Evolutionary conservation across 2,329 filamentous ascomycete genomes (phyloP), one percentile per base, ranked within the genome.

Genomic region (Trichoderma oligosporum): DNA sequence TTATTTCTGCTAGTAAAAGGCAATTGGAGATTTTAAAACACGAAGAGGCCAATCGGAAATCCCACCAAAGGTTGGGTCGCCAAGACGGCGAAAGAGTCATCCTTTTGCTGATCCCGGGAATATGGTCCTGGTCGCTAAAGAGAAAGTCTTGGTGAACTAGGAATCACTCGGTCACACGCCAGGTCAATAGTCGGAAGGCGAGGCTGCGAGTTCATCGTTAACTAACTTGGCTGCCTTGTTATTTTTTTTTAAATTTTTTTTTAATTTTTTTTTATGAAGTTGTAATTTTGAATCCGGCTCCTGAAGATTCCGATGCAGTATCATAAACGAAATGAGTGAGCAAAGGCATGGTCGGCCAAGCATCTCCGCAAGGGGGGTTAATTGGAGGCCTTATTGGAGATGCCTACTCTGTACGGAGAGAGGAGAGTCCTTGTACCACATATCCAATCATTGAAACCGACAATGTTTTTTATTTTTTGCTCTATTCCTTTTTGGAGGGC

Each of bases 341-440:
- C 48, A 31, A 33, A 18, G 20, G 31, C 16, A 38, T 11, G 7
- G 11, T n/a, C 51, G 51, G 52, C 41, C 41, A 46, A 29, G 14
- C 33, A 45, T 38, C n/a, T 46, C 52, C 52, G 4, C 52, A 55
- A 38, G 8, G 16, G n/a, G 41, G 52, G 12, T 25, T 52, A 41
- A 55, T 45, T 45, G 52, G 52, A 55, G 52, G 52, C 52, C 52
- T 55, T 38, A 31, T 27, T 55, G 41, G 39, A 55, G 42, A 55
- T 33, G 31, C 52, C 33, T 27, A 18, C 29, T 44, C 14, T 14
- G n/a, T n/a, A n/a, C n/a, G n/a, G n/a, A n/a, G n/a, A n/a, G n/a
- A n/a, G n/a, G n/a, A n/a, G n/a, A n/a, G n/a, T n/a, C n/a, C n/a
- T n/a, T 31, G 6, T 31, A 31, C 11, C 27, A 31, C 27, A 31